Percentiles rank a stretch among this genome's conserved stretches.
These are phyloP conservation scores for Cudoniella acicularis DNA, from an alignment of 495 filamentous ascomycete genomes.

Conservation along the genomic window DNA sequence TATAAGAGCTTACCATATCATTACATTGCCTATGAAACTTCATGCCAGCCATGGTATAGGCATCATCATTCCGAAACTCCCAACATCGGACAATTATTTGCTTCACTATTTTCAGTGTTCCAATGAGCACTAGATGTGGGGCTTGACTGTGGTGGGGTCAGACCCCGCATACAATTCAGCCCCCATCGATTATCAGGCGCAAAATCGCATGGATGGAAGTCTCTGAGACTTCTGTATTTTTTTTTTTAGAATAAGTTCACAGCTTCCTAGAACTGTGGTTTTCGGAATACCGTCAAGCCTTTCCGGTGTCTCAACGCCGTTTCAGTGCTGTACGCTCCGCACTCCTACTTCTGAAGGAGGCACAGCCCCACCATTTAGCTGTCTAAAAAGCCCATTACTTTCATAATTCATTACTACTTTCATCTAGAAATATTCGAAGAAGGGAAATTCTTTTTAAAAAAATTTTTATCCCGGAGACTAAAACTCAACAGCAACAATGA, in stretches of 20 bases:
- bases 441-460: background rate
- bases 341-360: too few species aligned
- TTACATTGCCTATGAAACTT: too few species aligned
- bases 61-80: background rate
- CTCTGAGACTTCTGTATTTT: background rate
- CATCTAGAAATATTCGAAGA: background rate
- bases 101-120: background rate
- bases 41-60: background rate
- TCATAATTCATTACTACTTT: background rate
- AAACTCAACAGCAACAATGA: background rate
- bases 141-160: background rate
- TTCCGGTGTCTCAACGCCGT: background rate
- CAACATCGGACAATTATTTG: background rate
- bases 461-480: background rate
- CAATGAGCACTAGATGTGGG: background rate
- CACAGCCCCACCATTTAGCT: background rate
- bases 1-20: too few species aligned
- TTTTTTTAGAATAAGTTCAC: too few species aligned
- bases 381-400: too few species aligned
- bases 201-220: background rate
- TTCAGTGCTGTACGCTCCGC: too few species aligned
- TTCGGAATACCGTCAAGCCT: background rate
- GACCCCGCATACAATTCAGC: background rate
- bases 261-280: background rate
- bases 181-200: background rate